A percentile compares a stretch with the other conserved stretches of the same genome.
These are phyloP conservation scores for Vitis labrusca DNA, from an alignment of 164 flowering plant species.

Conservation along the genomic window DNA sequence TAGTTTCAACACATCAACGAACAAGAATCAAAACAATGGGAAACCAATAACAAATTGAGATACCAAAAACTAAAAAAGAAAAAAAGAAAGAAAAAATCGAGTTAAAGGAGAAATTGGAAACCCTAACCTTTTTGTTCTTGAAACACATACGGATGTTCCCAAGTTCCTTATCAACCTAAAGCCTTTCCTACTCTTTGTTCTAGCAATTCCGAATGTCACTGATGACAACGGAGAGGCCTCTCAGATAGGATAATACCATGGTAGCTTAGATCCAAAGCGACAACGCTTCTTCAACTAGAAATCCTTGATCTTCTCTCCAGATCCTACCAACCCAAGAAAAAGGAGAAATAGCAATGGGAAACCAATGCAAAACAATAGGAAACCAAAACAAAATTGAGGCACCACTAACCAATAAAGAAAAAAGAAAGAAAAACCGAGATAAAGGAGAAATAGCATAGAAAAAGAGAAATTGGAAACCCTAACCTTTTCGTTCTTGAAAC, in stretches of 20 bases:
- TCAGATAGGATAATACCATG: slow-evolving; percentile 92
- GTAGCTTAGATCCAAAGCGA: slow-evolving; percentile 51
- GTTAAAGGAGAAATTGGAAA: slow-evolving; percentile 1
- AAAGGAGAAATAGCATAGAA: background rate
- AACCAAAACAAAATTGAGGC: too few species aligned
- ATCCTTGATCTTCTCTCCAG: slow-evolving; percentile 3
- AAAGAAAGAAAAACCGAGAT: background rate
- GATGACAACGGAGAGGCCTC: slow-evolving; percentile 94
- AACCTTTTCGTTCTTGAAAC: slow-evolving; percentile 91
- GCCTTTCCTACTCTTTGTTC: slow-evolving; percentile 86
- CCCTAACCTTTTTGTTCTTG: slow-evolving; percentile 82
- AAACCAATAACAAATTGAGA: too few species aligned
- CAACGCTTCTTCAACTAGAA: slow-evolving; percentile 10
- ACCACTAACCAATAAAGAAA: background rate
- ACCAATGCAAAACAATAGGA: too few species aligned
- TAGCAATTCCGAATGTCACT: slow-evolving; percentile 91
- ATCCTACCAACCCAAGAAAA: slow-evolving; percentile 1
- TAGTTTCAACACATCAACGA: background rate
- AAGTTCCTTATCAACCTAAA: slow-evolving; percentile 91
- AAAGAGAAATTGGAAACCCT: slow-evolving; percentile 19
- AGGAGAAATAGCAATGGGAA: background rate
- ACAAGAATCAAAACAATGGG: background rate
- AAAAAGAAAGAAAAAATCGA: background rate
- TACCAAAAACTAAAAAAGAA: background rate
- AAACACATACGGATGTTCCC: slow-evolving; percentile 87